Base-by-base conservation (phyloP, 345 rosid genomes). In the Linum trigynum region DNA sequence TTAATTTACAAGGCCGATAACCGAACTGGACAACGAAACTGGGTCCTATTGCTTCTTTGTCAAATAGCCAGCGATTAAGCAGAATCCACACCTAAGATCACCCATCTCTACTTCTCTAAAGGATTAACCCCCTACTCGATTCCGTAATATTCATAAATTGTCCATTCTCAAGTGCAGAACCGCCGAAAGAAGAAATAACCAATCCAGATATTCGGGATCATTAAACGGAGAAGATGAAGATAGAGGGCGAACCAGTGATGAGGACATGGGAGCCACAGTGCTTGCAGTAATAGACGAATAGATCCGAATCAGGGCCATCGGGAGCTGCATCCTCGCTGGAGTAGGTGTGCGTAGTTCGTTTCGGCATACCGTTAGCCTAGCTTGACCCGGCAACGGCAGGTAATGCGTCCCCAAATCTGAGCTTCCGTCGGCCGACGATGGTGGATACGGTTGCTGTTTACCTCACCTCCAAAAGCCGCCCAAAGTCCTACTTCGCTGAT, bases 311-410 rank as follows among this genome's bases (percentile, higher is more conserved):
- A 0, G 95, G 94, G 57, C 99, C 95, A 17, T 95, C 99, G 0
- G 96, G 97, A 57, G 86, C 90, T 8, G 99, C 99, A 79, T 95
- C 97, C 69, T 95, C 98, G 90, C 98, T 95, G 32, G 99, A 95
- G 79, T 95, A 95, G 16, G 99, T 95, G 77, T 91, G 99, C 2
- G 99, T 91, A 59, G 98, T 95, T 76, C 99, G 82, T 85, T 95
- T 95, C 77, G 99, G 99, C 99, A 95, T 95, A 23, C 32, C 32
- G 32, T 23, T 23, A 23, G 32, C 32, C 32, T 23, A 23, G 32
- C 32, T 23, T 23, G 32, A 23, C 32, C 32, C 32, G 32, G 32
- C 32, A 23, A 23, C 32, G 32, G 32, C 32, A 23, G 32, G 32
- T 23, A 23, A 23, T 23, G 32, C 32, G 32, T 23, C 32, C 32